Evolutionary conservation across 306 rosid genomes (phyloP).

Genomic region (Lathyrus aphaca): DNA sequence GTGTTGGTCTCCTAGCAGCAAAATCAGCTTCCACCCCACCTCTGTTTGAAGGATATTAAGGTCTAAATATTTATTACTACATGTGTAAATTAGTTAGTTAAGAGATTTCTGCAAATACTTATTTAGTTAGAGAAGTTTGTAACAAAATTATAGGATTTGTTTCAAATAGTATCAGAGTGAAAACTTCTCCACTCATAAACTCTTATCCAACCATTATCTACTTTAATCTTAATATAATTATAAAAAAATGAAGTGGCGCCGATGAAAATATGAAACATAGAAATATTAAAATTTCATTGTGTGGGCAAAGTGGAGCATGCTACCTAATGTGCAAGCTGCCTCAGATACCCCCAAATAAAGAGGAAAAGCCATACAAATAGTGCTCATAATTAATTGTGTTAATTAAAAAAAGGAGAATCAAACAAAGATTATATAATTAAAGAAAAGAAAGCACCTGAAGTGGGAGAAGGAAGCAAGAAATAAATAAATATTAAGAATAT

Average conservation of each 20-base stretch:
- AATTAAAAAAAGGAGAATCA: conserved; percentile 18
- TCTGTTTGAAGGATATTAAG: too few species aligned
- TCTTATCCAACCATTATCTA: too few species aligned
- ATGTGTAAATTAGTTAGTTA: too few species aligned
- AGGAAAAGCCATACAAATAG: conserved; percentile 20
- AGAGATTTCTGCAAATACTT: too few species aligned
- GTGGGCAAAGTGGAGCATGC: conserved; percentile 67
- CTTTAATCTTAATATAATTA: not conserved
- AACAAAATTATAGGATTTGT: too few species aligned
- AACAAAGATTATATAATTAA: conserved; percentile 17
- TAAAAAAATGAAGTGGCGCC: conserved; percentile 4
- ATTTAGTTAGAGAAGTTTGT: too few species aligned
- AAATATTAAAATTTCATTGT: conserved; percentile 30
- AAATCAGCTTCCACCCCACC: too few species aligned
- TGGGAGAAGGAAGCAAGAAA: conserved; percentile 50
- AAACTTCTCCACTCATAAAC: too few species aligned
- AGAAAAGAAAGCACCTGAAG: conserved; percentile 42
- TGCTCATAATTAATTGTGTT: conserved; percentile 7
- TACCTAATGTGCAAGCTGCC: conserved; percentile 52
- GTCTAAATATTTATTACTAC: too few species aligned
- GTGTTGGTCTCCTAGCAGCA: too few species aligned
- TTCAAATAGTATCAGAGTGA: too few species aligned
- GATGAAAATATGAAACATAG: not conserved
- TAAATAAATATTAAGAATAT: not conserved
- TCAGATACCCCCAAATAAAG: conserved; percentile 31